Base-by-base conservation (phyloP, 1,139 yeast species). In the Blastobotrys proliferans region DNA sequence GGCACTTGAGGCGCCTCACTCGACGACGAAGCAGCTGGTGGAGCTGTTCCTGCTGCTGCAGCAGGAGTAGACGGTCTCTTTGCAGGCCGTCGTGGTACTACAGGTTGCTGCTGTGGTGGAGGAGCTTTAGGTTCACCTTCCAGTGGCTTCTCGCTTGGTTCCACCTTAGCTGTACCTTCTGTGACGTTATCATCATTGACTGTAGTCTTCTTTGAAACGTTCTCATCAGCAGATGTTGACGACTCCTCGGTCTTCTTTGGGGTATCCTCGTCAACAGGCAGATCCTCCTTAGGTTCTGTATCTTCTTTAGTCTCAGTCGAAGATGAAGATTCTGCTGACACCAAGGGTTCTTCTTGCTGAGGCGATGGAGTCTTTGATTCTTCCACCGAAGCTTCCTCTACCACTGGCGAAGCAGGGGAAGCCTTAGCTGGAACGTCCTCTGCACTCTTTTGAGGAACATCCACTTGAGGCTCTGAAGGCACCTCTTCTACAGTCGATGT, bases 41-140 rank as follows among this genome's bases (percentile, higher is more conserved):
- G 4, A 4, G 35, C 6, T 6, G 35, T 17, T 4, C 22, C 3
- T 3, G 35, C 3, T 5, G 30, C 6, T 6, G 34, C 8, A 16
- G 8, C 20, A 8, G 34, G 17, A 6, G 20, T 21, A 5, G 19
- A 17, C n/a, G 34, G 30, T 27, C 13, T 27, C 35, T 32, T 32
- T 24, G 35, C 6, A 11, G 35, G 40, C 4, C 40, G 32, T 28
- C 33, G 33, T 16, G 40, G 40, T 11, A 36, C 33, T n/a, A 9
- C 14, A 22, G 37, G 37, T 14, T 27, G 38, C 19, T 27, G 31
- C 22, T 19, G 29, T 18, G 28, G 11, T 8, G 11, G 26, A 22
- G 9, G 26, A 22, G 26, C 26, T 22, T 8, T 22, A 8, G 11
- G n/a, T 27, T 6, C 30, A 6, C 6, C 30, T 27, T 22, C 26